Conservation (phyloP, 2,329 filamentous ascomycete species). For the Aspergillus puulaauensis region DNA sequence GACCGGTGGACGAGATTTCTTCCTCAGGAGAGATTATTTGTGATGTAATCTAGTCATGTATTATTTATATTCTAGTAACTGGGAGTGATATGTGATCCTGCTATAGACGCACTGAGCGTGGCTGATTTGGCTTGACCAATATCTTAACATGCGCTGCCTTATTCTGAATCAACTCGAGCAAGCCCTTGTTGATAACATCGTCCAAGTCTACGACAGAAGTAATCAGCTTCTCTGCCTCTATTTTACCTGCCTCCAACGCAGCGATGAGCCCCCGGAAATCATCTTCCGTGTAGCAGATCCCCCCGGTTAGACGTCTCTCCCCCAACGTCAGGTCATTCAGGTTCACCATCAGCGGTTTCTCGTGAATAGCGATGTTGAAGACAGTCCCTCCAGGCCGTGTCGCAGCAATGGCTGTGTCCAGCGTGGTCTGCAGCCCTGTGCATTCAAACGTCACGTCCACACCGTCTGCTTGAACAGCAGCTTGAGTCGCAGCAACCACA, state of each 20-base stretch:
- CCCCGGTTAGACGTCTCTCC: not conserved
- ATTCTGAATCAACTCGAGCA: conserved; percentile 5
- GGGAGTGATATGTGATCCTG: too few species aligned
- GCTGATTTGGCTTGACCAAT: conserved; percentile 2
- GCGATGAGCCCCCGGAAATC: not conserved
- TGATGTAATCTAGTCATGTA: too few species aligned
- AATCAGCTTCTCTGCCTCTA: not conserved
- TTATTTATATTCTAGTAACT: too few species aligned
- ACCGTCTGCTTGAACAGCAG: not conserved
- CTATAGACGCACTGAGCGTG: not conserved
- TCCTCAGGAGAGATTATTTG: too few species aligned
- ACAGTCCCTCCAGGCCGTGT: not conserved
- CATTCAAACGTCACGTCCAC: not conserved
- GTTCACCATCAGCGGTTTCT: conserved; percentile 4
- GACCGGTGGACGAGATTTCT: too few species aligned
- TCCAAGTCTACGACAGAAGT: conserved; percentile 1
- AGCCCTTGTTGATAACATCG: not conserved
- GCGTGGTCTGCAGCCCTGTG: not conserved
- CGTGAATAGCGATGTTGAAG: conserved; percentile 2
- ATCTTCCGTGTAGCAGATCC: conserved; percentile 1
- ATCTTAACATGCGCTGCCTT: conserved; percentile 8
- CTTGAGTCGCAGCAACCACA: not conserved
- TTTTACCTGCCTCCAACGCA: not conserved
- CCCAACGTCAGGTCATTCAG: not conserved
- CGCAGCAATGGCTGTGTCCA: not conserved